Evolutionary conservation across 2,329 filamentous ascomycete species (phyloP).

Genomic region (Trichoderma atroviride): DNA sequence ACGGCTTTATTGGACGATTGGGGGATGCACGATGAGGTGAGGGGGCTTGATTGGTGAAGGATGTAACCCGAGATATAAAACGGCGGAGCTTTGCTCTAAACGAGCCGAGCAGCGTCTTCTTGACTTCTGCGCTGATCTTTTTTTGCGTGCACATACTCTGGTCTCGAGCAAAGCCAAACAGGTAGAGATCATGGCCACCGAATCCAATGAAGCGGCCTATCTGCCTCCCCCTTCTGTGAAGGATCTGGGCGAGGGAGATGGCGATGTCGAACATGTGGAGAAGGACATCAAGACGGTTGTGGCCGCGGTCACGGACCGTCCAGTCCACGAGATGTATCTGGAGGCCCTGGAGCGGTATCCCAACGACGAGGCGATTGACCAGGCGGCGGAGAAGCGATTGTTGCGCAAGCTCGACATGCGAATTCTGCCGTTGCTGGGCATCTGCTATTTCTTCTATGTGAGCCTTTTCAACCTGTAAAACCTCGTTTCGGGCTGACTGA

Average conservation of each 20-base stretch:
- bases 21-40: slow-evolving; percentile 11
- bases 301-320: slow-evolving; percentile 31
- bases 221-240: not conserved
- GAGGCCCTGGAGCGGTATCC: slow-evolving; percentile 43
- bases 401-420: slow-evolving; percentile 43
- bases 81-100: not conserved
- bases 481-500: not conserved
- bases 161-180: not conserved
- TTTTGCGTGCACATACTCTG: not conserved
- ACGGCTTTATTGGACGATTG: not conserved
- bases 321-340: slow-evolving; percentile 38
- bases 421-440: slow-evolving; percentile 43
- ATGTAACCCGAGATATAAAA: slow-evolving; percentile 15
- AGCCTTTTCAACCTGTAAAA: not conserved
- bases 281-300: slow-evolving; percentile 27
- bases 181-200: slow-evolving; percentile 3
- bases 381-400: slow-evolving; percentile 38
- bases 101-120: not conserved
- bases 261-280: slow-evolving; percentile 30
- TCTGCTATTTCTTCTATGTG: slow-evolving; percentile 47
- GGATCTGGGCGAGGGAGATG: slow-evolving; percentile 17
- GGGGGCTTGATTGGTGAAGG: not conserved
- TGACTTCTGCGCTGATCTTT: not conserved
- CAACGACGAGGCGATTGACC: slow-evolving; percentile 43
- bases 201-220: slow-evolving; percentile 7